phyloP scores from a whole-genome alignment of 192 early-diverging fungal species.

The Thamnidium elegans region DNA sequence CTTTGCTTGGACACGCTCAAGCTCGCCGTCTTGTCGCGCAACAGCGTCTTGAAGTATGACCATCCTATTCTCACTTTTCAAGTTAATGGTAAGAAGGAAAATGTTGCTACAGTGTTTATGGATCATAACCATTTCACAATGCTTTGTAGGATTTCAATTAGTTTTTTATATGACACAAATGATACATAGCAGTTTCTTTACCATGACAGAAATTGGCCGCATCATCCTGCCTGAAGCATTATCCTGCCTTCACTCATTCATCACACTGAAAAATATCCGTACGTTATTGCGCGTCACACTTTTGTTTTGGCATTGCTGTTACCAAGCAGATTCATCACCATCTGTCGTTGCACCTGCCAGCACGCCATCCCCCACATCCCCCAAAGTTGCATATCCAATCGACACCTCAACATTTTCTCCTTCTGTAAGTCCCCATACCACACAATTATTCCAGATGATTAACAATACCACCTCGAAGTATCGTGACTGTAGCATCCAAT shows the following conservation, averaged over 20 bases:
- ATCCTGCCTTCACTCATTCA: conserved; percentile 26
- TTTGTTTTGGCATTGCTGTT: conserved; percentile 27
- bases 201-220: conserved; percentile 29
- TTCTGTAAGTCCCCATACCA: conserved; percentile 15
- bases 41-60: conserved; percentile 17
- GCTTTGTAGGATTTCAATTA: conserved; percentile 16
- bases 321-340: conserved; percentile 15
- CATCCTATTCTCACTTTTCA: conserved; percentile 29
- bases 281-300: conserved; percentile 20
- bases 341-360: conserved; percentile 8
- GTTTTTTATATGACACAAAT: conserved; percentile 32
- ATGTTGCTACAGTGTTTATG: conserved; percentile 14
- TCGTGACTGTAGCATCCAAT: conserved; percentile 10
- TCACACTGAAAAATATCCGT: conserved; percentile 25
- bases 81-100: conserved; percentile 26
- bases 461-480: conserved; percentile 14
- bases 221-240: conserved; percentile 24
- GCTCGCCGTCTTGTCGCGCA: conserved; percentile 18
- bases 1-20: conserved; percentile 24
- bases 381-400: conserved; percentile 21
- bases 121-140: conserved; percentile 26
- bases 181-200: conserved; percentile 26
- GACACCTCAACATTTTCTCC: conserved; percentile 21
- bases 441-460: conserved; percentile 20
- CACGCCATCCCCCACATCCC: conserved; percentile 8